phyloP scores from a whole-genome alignment of 1,139 yeast species.

The Diutina rugosa region DNA sequence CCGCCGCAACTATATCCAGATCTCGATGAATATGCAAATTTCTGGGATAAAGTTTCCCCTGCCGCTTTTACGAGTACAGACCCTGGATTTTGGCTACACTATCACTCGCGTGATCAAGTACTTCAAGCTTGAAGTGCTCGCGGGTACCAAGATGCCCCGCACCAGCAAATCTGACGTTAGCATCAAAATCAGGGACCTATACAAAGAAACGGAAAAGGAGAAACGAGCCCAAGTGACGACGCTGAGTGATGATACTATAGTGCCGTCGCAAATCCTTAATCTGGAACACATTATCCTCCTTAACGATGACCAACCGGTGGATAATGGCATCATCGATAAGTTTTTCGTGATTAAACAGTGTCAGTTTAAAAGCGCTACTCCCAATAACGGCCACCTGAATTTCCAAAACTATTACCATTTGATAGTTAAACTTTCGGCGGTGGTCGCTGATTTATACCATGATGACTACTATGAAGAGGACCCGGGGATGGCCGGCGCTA shows the following conservation, averaged over 20 bases:
- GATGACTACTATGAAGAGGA: conserved; percentile 29
- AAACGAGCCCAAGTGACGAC: background rate
- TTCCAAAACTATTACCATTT: conserved; percentile 46
- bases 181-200: background rate
- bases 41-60: background rate
- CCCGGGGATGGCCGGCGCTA: conserved; percentile 5
- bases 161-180: background rate
- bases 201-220: conserved; percentile 1
- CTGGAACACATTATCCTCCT: conserved; percentile 20
- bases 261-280: conserved; percentile 11
- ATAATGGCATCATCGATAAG: conserved; percentile 17
- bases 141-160: background rate
- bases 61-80: background rate
- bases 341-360: conserved; percentile 28
- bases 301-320: conserved; percentile 12
- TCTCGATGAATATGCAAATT: conserved; percentile 22
- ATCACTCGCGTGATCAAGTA: background rate
- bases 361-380: conserved; percentile 52
- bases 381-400: conserved; percentile 46
- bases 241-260: conserved; percentile 9
- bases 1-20: conserved; percentile 31
- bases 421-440: conserved; percentile 24
- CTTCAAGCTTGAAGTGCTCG: conserved; percentile 1
- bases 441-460: conserved; percentile 30
- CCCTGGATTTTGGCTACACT: conserved; percentile 1